Evolutionary conservation across 2,329 filamentous ascomycete genomes (phyloP), one percentile per base, ranked within the genome.

Genomic region (Phialophora chinensis): DNA sequence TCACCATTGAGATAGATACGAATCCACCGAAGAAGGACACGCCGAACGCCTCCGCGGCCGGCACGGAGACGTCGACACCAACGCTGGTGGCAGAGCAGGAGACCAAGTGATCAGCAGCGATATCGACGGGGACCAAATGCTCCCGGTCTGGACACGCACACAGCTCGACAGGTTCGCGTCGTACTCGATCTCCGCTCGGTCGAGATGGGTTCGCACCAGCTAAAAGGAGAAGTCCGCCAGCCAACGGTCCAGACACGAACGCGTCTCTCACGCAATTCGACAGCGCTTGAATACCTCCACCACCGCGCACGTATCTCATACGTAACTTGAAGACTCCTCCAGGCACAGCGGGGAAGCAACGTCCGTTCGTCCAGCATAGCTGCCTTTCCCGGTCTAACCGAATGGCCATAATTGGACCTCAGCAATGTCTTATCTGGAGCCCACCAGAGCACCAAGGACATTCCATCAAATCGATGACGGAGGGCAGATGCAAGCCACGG

Each of bases 1-100:
- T 62, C 25, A 62, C 60, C 35, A 55, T 76, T n/a, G 81, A 83
- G 71, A 79, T 83, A 66, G 77, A 80, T 62, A 83, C 81, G n/a
- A 78, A 78, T 66, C 72, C 79, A 11, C 76, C 78, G n/a, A 81
- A 79, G 62, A 76, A 75, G 56, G 75, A 79, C 56, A 60, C 65
- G 3, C 38, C 61, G 23, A 56, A 25, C 25, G 68, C 42, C 52
- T 62, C 75, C 69, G 42, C 61, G 57, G 58, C 49, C 38, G 55
- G 31, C 4, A 66, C 68, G 7, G 56, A 42, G 44, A 31, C 58
- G 10, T 66, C 67, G 12, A 65, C 69, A 23, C 63, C 65, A 31
- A 25, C 35, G 10, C 52, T 44, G 38, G 57, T 52, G 47, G 17
- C 25, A 38, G 49, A 60, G 50, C 33, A 63, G 25, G 11, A 57